Evolutionary conservation across 768 basidiomycete species (phyloP), one percentile per base, ranked within the genome.

Genomic region (Russula earlei): DNA sequence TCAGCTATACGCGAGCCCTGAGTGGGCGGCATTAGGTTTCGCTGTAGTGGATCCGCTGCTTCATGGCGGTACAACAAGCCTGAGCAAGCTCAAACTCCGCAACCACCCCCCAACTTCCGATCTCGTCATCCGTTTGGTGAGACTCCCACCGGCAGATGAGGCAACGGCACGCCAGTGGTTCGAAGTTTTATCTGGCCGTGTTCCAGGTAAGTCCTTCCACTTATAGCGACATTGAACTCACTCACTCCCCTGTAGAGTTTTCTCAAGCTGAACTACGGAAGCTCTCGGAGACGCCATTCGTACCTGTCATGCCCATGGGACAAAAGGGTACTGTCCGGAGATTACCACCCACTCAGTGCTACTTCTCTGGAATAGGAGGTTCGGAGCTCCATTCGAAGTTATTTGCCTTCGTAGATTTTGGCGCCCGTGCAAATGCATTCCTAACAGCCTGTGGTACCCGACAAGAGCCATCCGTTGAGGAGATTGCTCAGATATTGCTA

Each of bases 351-450:
- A 72, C 66, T 3, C 83, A 84, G 53, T 91, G 89, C 61, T 90
- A 84, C 65, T 77, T 92, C 54, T 79, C 77, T 3, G 72, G 75
- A 27, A 71, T 75, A 49, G 68, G 73, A 17, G 71, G 74, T 24
- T 77, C 78, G 24, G 75, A 77, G 34, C 81, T 91, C 38, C 86
- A 89, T 65, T 85, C 85, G 3, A 84, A 85, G 60, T 71, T 95
- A 1, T 96, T 97, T 65, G 77, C 80, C 33, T 96, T 93, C 63
- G 82, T 98, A 48, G 84, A 95, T 67, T 96, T 95, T 66, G 94
- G 93, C 2, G 66, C 76, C 1, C 72, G 75, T 5, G 95, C 87
- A 24, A 95, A 93, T 62, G 74, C 78, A 4, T 97, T 99, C 70
- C 74, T 99, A 43, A 79, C 77, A 51, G 84, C 87, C 3, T 91